Evolutionary conservation across 176 grass and related monocot species (phyloP).

Genomic region (Elymus sibiricus): DNA sequence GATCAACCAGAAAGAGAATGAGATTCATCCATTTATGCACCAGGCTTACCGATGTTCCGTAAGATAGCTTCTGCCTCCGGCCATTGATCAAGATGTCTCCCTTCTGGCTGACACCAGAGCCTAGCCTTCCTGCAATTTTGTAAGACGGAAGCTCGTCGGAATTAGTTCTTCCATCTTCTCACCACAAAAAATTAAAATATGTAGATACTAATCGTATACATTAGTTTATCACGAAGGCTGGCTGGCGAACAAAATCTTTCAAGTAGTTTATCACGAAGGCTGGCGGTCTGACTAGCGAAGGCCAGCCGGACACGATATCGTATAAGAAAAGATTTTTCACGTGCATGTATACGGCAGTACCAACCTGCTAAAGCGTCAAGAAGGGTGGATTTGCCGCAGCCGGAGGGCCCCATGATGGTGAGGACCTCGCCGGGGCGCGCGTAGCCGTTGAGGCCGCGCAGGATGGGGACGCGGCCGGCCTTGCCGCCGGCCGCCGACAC

Average conservation of each 20-base stretch:
- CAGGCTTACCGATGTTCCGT: slow-evolving; percentile 67
- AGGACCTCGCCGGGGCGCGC: slow-evolving; percentile 72
- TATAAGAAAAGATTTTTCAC: background rate
- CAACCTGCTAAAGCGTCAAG: slow-evolving; percentile 86
- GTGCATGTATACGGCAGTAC: background rate
- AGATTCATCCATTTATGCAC: background rate
- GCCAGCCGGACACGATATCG: background rate
- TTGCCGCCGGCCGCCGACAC: slow-evolving; percentile 52
- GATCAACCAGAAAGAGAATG: background rate
- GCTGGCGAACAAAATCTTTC: background rate
- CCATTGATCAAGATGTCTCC: slow-evolving; percentile 86
- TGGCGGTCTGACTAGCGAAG: background rate
- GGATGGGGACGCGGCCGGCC: slow-evolving; percentile 45
- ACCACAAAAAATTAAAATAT: background rate
- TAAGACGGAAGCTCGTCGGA: background rate
- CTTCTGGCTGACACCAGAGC: slow-evolving; percentile 54
- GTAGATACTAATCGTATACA: background rate
- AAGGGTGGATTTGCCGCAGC: slow-evolving; percentile 95
- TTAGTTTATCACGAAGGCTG: too few relatives aligned
- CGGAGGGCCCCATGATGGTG: slow-evolving; percentile 94
- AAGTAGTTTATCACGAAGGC: background rate
- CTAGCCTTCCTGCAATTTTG: slow-evolving; percentile 54
- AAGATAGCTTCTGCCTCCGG: slow-evolving; percentile 56
- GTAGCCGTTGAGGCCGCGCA: slow-evolving; percentile 66
- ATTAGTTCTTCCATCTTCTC: background rate